Conservation (phyloP, 2,329 filamentous ascomycete genomes). For the Fusarium miscanthi region DNA sequence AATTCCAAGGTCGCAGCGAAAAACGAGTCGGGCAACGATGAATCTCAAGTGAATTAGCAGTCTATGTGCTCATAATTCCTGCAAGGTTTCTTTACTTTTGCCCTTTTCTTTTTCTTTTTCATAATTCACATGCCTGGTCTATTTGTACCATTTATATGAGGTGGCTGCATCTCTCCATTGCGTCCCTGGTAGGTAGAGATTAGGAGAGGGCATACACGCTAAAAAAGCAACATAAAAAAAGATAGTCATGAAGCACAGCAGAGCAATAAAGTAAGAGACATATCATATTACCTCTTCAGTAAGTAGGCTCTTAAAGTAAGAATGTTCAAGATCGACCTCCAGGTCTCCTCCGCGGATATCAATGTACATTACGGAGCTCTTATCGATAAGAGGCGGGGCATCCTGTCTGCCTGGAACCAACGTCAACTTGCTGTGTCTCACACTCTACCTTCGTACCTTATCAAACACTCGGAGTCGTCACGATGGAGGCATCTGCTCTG, state of each 20-base stretch:
- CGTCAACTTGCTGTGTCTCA: conserved; percentile 34
- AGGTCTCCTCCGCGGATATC: neutral
- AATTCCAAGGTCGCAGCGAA: neutral
- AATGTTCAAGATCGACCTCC: neutral
- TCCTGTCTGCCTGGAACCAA: conserved; percentile 22
- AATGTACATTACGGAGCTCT: conserved; percentile 25
- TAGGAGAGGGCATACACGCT: neutral
- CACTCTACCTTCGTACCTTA: conserved; percentile 10
- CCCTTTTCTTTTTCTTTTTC: neutral
- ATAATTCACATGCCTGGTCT: neutral
- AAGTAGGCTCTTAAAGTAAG: neutral
- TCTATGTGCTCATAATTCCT: too few species aligned
- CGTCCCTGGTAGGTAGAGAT: neutral
- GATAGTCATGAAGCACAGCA: neutral
- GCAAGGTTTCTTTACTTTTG: too few species aligned
- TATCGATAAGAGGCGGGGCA: conserved; percentile 48
- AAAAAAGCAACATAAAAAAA: neutral
- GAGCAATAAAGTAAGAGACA: neutral
- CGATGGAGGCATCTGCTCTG: conserved; percentile 47
- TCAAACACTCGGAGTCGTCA: conserved; percentile 27
- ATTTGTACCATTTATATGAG: neutral
- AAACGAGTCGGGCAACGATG: neutral
- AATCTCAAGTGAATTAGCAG: neutral
- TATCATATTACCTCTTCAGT: neutral
- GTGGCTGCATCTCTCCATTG: neutral